A percentile compares a stretch with the other conserved stretches of the same genome.
phyloP scores from a whole-genome alignment of 768 basidiomycete species.

The Ephemerocybe angulata region DNA sequence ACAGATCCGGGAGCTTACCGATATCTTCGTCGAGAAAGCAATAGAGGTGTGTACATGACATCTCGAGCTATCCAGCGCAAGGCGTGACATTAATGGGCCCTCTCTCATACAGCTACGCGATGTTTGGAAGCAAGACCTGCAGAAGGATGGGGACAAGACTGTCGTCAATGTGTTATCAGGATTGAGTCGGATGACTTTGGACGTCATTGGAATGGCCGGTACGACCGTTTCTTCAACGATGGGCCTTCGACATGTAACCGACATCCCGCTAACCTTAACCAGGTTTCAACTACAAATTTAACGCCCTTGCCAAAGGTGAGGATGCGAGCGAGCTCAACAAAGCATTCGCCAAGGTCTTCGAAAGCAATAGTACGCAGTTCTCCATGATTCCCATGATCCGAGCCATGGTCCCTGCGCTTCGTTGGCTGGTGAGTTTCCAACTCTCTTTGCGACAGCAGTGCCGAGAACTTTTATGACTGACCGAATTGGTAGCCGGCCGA shows the following conservation, averaged over 20 bases:
- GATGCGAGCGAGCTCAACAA: constrained; percentile 47
- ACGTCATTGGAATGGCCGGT: constrained; percentile 72
- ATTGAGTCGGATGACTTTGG: constrained; percentile 65
- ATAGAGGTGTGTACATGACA: constrained; percentile 35
- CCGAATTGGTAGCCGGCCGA: constrained; percentile 26
- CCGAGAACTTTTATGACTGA: not conserved
- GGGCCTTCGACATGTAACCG: not conserved
- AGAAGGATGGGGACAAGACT: constrained; percentile 20
- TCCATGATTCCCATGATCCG: constrained; percentile 30
- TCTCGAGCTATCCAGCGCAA: no score
- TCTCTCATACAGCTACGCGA: constrained; percentile 51
- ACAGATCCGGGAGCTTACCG: constrained; percentile 52
- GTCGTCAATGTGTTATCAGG: constrained; percentile 59
- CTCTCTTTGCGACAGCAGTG: not conserved
- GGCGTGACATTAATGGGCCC: no score
- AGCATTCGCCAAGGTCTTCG: constrained; percentile 52
- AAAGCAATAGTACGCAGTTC: constrained; percentile 36
- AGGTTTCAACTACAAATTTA: constrained; percentile 36
- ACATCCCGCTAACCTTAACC: not conserved
- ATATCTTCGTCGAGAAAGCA: constrained; percentile 51
- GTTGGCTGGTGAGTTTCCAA: constrained; percentile 30
- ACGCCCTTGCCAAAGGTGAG: constrained; percentile 23
- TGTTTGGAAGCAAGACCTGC: constrained; percentile 37
- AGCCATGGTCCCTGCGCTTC: constrained; percentile 32
- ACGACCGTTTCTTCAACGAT: constrained; percentile 27